Evolutionary conservation across 2,329 filamentous ascomycete species (phyloP).

Genomic region (Microcyclospora pomicola): DNA sequence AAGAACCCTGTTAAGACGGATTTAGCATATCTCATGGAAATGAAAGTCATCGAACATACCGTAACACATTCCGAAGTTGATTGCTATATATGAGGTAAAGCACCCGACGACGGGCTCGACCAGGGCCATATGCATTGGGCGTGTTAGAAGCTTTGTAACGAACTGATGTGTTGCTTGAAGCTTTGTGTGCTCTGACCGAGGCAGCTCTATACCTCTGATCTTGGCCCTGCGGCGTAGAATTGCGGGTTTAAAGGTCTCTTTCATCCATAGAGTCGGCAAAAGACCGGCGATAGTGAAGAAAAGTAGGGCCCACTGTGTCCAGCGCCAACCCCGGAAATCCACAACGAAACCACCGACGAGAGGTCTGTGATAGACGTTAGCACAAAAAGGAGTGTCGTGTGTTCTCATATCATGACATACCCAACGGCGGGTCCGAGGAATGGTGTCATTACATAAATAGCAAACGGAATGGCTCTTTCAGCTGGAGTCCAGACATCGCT

Average conservation of each 20-base stretch:
- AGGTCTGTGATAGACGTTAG: conserved; percentile 9
- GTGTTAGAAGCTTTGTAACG: conserved; percentile 14
- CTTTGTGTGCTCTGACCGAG: conserved; percentile 3
- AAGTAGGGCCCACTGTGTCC: conserved; percentile 22
- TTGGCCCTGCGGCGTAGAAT: conserved; percentile 19
- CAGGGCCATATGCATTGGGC: conserved; percentile 24
- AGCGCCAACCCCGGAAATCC: conserved; percentile 19
- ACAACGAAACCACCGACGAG: conserved; percentile 25
- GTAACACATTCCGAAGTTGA: too few relatives aligned
- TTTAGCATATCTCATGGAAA: conserved; percentile 36
- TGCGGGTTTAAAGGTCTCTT: conserved; percentile 22
- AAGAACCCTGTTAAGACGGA: conserved; percentile 27
- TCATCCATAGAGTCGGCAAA: conserved; percentile 14
- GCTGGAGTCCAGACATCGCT: conserved; percentile 18
- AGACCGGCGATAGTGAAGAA: conserved; percentile 19
- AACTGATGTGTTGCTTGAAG: conserved; percentile 10
- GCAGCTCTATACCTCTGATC: conserved; percentile 10
- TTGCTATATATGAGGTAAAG: too few relatives aligned
- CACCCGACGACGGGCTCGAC: conserved; percentile 27
- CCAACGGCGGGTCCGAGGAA: conserved; percentile 17
- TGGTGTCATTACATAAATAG: conserved; percentile 17
- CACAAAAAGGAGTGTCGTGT: too few relatives aligned
- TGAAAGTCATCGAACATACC: conserved; percentile 25
- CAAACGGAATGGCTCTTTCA: conserved; percentile 16
- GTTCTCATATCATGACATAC: too few relatives aligned